A percentile compares a stretch with the other conserved stretches of the same genome.
These are phyloP conservation scores for Citrus unshiu DNA, from an alignment of 345 rosid species.

Conservation along the genomic window DNA sequence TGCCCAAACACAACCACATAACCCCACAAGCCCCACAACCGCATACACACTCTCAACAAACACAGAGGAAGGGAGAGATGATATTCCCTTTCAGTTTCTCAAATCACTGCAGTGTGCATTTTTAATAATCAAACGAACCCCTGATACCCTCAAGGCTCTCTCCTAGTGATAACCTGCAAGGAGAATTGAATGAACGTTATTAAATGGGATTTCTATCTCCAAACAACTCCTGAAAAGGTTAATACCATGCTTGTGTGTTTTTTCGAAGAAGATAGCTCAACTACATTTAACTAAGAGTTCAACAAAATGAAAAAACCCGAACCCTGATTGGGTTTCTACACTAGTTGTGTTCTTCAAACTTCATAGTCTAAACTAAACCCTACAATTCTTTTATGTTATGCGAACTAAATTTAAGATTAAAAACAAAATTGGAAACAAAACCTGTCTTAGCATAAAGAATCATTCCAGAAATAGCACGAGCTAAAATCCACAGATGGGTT, in stretches of 20 bases:
- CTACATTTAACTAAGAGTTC: neutral
- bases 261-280: no score
- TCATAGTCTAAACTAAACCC: neutral
- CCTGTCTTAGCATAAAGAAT: neutral
- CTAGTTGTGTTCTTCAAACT: neutral
- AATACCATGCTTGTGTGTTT: neutral
- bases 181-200: neutral
- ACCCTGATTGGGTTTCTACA: neutral
- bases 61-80: neutral
- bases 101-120: neutral
- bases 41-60: neutral
- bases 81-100: neutral
- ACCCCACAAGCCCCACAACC: neutral
- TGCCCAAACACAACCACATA: neutral
- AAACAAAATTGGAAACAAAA: neutral
- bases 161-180: conserved; percentile 48
- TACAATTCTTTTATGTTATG: neutral
- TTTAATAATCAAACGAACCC: conserved; percentile 44
- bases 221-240: neutral
- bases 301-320: neutral
- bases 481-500: neutral
- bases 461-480: neutral
- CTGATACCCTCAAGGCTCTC: conserved; percentile 52
- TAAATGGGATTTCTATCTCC: neutral
- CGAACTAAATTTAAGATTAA: neutral